Percentiles rank a stretch among this genome's conserved stretches.
Conservation (phyloP, 768 basidiomycete species). For the Termitomyces bulborhizus region DNA sequence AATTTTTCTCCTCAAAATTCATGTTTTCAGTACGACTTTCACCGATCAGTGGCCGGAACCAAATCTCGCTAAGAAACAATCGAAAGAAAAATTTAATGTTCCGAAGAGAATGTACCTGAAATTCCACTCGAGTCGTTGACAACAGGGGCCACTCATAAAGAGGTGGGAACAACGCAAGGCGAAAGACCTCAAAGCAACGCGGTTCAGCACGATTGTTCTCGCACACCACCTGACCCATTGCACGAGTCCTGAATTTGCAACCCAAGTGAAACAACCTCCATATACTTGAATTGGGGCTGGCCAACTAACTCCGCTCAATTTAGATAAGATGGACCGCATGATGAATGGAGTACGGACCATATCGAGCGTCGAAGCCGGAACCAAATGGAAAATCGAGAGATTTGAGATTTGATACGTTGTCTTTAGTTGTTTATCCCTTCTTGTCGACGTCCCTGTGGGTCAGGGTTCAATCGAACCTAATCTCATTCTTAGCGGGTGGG, state of each 20-base stretch:
- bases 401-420: conserved; percentile 1
- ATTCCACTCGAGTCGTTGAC: neutral
- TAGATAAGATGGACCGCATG: conserved; percentile 2
- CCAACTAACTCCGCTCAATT: conserved; percentile 1
- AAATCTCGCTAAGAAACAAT: conserved; percentile 1
- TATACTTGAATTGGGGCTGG: neutral
- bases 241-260: neutral
- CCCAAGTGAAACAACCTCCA: neutral
- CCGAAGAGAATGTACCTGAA: conserved; percentile 8
- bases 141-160: neutral
- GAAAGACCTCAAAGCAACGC: neutral
- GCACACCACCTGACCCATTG: neutral
- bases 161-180: neutral
- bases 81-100: neutral
- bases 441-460: neutral
- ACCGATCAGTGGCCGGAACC: neutral
- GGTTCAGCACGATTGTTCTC: neutral
- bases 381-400: conserved; percentile 4
- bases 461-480: conserved; percentile 11
- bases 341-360: conserved; percentile 8
- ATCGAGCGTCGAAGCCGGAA: conserved; percentile 7
- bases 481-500: conserved; percentile 1
- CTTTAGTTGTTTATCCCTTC: conserved; percentile 2
- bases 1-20: neutral
- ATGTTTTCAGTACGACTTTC: neutral